Evolutionary conservation across 2,329 filamentous ascomycete genomes (phyloP).

Genomic region (Nectriaceae sp.): DNA sequence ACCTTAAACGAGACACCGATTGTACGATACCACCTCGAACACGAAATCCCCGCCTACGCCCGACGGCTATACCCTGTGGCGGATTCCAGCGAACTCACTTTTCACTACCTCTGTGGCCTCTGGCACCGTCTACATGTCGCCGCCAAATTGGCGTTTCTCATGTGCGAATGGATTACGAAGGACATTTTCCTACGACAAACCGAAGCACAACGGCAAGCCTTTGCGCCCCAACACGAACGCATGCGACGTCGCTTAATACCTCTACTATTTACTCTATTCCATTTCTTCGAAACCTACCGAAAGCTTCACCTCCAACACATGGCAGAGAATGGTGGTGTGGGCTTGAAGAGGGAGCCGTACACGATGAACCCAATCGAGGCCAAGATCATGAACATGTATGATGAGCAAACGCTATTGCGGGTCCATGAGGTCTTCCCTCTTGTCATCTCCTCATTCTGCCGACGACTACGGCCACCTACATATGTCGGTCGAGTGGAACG

Average conservation of each 20-base stretch:
- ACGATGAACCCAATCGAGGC: constrained; percentile 64
- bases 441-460: constrained; percentile 64
- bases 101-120: constrained; percentile 64
- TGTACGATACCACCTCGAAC: constrained; percentile 60
- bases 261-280: constrained; percentile 65
- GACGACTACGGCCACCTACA: constrained; percentile 62
- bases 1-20: constrained; percentile 63
- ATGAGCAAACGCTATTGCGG: constrained; percentile 61
- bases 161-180: constrained; percentile 66
- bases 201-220: constrained; percentile 55
- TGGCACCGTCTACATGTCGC: constrained; percentile 68
- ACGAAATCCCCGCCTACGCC: constrained; percentile 62
- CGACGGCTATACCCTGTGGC: constrained; percentile 58
- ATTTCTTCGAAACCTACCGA: constrained; percentile 68
- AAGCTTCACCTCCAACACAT: constrained; percentile 60
- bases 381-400: constrained; percentile 65
- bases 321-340: constrained; percentile 50
- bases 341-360: constrained; percentile 54
- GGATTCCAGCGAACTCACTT: constrained; percentile 49
- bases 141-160: constrained; percentile 61
- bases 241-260: constrained; percentile 67
- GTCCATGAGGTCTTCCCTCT: constrained; percentile 67
- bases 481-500: constrained; percentile 65
- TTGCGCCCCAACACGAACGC: constrained; percentile 61
- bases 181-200: constrained; percentile 64